phyloP scores from a whole-genome alignment of 2,329 filamentous ascomycete species.

The Fusarium sp. region DNA sequence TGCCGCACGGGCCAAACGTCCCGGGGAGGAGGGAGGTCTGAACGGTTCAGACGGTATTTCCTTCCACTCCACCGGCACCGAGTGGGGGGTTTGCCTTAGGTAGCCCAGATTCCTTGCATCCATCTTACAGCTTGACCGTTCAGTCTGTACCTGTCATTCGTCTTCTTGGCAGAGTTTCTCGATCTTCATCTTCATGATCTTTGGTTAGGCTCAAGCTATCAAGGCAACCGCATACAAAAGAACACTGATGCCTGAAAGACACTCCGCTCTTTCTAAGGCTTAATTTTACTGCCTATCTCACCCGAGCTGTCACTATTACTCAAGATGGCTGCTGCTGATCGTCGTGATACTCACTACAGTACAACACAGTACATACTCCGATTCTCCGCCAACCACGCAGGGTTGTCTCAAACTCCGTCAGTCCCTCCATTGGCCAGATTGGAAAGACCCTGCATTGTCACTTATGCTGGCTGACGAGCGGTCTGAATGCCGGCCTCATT shows the following conservation, averaged over 20 bases:
- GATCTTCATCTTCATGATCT: not conserved
- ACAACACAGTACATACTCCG: not conserved
- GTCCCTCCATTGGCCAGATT: conserved; percentile 17
- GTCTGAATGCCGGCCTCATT: conserved; percentile 36
- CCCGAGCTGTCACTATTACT: not conserved
- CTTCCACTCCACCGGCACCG: conserved; percentile 5
- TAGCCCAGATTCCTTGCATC: not conserved
- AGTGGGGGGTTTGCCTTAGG: not conserved
- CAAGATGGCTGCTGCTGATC: conserved; percentile 22
- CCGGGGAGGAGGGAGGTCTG: conserved; percentile 2
- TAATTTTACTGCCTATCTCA: conserved; percentile 14
- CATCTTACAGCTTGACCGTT: not conserved
- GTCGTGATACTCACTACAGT: not conserved
- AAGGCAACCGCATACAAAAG: not conserved
- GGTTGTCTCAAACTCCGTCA: not conserved
- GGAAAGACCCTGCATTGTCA: conserved; percentile 35
- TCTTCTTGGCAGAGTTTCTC: not conserved
- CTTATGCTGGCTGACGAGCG: conserved; percentile 32
- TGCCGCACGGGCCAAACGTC: conserved; percentile 14
- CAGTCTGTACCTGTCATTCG: not conserved
- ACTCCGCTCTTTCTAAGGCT: not conserved
- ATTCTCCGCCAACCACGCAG: conserved; percentile 3
- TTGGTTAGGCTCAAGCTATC: not conserved
- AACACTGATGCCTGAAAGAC: not conserved
- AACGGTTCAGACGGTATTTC: conserved; percentile 4